Evolutionary conservation across 2,329 filamentous ascomycete species (phyloP).

Genomic region (Exophiala viscosa): DNA sequence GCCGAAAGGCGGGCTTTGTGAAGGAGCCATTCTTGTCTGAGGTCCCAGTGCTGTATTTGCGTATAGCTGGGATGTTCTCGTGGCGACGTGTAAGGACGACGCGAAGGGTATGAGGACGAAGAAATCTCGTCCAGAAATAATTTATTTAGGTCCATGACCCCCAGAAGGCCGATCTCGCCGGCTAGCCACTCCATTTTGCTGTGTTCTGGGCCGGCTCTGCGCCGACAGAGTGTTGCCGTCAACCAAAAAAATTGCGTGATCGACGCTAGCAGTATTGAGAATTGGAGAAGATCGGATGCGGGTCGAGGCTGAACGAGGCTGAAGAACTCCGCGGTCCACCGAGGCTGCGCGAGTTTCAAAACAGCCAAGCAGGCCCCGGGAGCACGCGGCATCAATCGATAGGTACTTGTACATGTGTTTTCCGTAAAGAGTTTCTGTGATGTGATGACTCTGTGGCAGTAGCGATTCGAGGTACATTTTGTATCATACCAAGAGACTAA

Average conservation of each 20-base stretch:
- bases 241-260: background rate
- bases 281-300: too few relatives aligned
- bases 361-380: background rate
- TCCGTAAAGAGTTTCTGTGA: background rate
- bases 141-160: constrained; percentile 6
- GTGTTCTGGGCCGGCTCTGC: background rate
- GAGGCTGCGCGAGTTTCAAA: background rate
- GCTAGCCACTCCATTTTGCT: constrained; percentile 3
- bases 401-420: too few relatives aligned
- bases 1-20: constrained; percentile 46
- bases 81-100: constrained; percentile 4
- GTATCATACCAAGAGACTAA: background rate
- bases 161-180: constrained; percentile 11
- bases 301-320: background rate
- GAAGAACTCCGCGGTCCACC: background rate
- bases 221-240: background rate
- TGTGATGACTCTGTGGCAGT: too few relatives aligned
- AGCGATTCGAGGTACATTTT: too few relatives aligned
- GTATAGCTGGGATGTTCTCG: constrained; percentile 35
- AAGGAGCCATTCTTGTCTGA: constrained; percentile 26
- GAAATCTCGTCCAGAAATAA: constrained; percentile 1
- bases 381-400: too few relatives aligned
- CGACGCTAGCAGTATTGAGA: too few relatives aligned
- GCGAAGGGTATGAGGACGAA: constrained; percentile 7
- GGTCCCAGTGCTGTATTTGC: constrained; percentile 28